A percentile compares a stretch with the other conserved stretches of the same genome.
These are phyloP conservation scores for Garcia nutans DNA, from an alignment of 345 rosid species.

Conservation along the genomic window DNA sequence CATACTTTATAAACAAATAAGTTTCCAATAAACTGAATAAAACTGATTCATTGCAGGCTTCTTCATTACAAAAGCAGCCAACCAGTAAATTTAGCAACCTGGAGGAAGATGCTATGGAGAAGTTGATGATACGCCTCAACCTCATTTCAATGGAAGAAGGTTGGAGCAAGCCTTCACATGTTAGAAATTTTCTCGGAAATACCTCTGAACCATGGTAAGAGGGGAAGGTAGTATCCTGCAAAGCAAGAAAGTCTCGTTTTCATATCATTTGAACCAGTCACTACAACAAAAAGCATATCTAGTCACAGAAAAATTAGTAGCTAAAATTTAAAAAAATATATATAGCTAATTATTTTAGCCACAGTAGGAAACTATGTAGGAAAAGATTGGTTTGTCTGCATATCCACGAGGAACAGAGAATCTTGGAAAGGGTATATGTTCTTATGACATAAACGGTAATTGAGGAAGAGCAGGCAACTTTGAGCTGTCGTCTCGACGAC, in stretches of 20 bases:
- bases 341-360: too few relatives aligned
- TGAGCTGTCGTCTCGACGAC: too few relatives aligned
- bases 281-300: too few relatives aligned
- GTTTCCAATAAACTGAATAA: slow-evolving; percentile 4
- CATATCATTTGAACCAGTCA: background rate
- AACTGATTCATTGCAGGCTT: slow-evolving; percentile 25
- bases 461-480: too few relatives aligned
- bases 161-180: slow-evolving; percentile 46
- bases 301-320: too few relatives aligned
- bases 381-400: too few relatives aligned
- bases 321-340: too few relatives aligned
- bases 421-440: too few relatives aligned
- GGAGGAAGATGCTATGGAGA: slow-evolving; percentile 56
- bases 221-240: too few relatives aligned
- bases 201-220: slow-evolving; percentile 65
- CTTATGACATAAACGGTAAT: too few relatives aligned
- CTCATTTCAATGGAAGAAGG: slow-evolving; percentile 62
- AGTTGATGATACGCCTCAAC: slow-evolving; percentile 51
- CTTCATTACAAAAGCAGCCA: slow-evolving; percentile 22
- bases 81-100: slow-evolving; percentile 28
- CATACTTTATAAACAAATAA: background rate
- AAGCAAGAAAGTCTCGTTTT: background rate
- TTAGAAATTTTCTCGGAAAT: slow-evolving; percentile 50
- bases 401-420: too few relatives aligned
- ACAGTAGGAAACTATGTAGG: too few relatives aligned